phyloP scores from a whole-genome alignment of 768 basidiomycete genomes.

The Phanerochaete carnosa region DNA sequence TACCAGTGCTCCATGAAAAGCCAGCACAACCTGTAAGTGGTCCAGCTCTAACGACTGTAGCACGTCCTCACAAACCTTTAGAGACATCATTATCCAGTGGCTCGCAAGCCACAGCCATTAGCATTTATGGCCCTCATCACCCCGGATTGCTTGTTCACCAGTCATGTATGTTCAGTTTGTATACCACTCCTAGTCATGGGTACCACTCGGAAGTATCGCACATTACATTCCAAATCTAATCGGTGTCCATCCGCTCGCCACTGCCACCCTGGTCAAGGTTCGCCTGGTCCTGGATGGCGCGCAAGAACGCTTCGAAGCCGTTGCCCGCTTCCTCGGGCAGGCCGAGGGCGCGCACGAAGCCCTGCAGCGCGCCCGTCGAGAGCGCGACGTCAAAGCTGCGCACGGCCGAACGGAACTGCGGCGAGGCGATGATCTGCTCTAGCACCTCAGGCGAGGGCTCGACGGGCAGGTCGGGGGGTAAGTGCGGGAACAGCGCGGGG shows the following conservation, averaged over 20 bases:
- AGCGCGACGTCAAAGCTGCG: conserved; percentile 82
- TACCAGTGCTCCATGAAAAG: conserved; percentile 92
- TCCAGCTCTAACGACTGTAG: background rate
- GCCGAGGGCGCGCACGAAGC: conserved; percentile 73
- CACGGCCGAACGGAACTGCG: conserved; percentile 81
- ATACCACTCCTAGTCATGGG: conserved; percentile 4
- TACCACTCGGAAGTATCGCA: background rate
- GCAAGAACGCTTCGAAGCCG: conserved; percentile 74
- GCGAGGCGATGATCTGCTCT: conserved; percentile 73
- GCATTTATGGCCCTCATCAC: conserved; percentile 7
- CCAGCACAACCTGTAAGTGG: conserved; percentile 81
- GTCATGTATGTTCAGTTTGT: conserved; percentile 1
- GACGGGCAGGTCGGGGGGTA: conserved; percentile 73
- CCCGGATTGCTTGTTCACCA: background rate
- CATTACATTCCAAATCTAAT: conserved; percentile 32
- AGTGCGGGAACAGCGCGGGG: conserved; percentile 70
- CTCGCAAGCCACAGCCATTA: conserved; percentile 72
- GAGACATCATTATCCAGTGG: conserved; percentile 89
- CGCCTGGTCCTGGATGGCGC: conserved; percentile 76
- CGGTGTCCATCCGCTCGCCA: conserved; percentile 78
- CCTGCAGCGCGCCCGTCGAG: conserved; percentile 73
- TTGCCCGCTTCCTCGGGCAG: conserved; percentile 83
- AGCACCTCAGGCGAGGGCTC: conserved; percentile 69
- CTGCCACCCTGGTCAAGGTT: conserved; percentile 27
- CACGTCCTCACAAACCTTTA: conserved; percentile 23